These are phyloP conservation scores for Aspergillus sparsus DNA, from an alignment of 495 filamentous ascomycete genomes.

Conservation along the genomic window DNA sequence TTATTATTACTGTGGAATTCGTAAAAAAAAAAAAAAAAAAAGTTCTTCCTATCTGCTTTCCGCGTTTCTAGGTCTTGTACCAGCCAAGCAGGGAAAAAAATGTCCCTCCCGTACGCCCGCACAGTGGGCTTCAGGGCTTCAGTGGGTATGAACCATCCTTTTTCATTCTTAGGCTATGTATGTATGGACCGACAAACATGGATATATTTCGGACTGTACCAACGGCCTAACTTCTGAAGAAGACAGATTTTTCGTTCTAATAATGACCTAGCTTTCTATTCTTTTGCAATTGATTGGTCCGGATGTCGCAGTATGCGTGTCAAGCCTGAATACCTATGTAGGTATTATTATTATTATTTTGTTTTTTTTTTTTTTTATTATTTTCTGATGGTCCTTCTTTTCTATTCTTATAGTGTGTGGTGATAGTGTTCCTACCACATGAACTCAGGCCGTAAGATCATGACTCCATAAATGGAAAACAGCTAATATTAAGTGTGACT, in stretches of 20 bases:
- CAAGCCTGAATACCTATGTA: no score
- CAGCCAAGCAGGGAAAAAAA: constrained; percentile 9
- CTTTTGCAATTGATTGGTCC: not conserved
- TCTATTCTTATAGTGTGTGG: no score
- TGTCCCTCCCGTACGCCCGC: constrained; percentile 24
- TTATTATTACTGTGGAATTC: constrained; percentile 26
- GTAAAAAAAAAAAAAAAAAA: constrained; percentile 26
- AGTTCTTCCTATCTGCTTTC: constrained; percentile 21
- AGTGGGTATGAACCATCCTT: constrained; percentile 31
- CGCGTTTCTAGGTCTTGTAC: constrained; percentile 10
- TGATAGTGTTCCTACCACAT: no score
- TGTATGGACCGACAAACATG: constrained; percentile 7
- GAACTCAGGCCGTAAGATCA: no score
- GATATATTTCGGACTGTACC: constrained; percentile 7
- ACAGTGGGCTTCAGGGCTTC: constrained; percentile 34
- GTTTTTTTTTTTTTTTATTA: no score
- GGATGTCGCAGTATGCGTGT: no score
- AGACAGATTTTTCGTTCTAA: not conserved
- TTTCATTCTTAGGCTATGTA: constrained; percentile 10
- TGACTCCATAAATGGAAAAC: no score
- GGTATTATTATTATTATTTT: no score
- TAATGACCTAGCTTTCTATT: not conserved
- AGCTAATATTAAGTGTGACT: no score
- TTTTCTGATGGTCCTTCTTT: no score
- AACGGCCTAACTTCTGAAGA: constrained; percentile 3